phyloP scores from a whole-genome alignment of 1,284 basidiomycete species.

The Ceratobasidium sp. region DNA sequence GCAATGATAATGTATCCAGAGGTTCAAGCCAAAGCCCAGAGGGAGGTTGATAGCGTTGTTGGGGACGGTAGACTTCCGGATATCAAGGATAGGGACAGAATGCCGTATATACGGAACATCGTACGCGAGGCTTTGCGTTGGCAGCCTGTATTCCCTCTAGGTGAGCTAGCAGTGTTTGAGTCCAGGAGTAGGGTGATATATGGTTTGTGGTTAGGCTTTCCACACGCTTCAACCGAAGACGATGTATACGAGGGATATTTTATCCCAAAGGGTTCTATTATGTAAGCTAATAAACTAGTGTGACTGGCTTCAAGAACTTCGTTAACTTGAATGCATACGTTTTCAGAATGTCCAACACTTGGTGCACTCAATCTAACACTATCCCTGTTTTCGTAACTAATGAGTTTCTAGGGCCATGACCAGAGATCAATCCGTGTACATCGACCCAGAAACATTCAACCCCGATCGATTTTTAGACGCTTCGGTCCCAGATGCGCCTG shows the following conservation, averaged over 20 bases:
- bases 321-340: too few species aligned
- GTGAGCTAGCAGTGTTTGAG: background rate
- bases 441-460: conserved; percentile 50
- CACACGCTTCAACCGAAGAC: conserved; percentile 50
- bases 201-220: conserved; percentile 45
- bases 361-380: background rate
- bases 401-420: background rate
- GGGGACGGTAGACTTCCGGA: conserved; percentile 66
- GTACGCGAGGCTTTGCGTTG: conserved; percentile 69
- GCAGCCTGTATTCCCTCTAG: conserved; percentile 44
- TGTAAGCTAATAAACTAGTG: background rate
- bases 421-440: background rate
- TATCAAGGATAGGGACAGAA: conserved; percentile 60
- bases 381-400: too few species aligned
- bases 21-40: conserved; percentile 61
- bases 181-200: too few species aligned
- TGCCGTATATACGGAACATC: conserved; percentile 68
- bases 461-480: conserved; percentile 54
- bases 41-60: conserved; percentile 68
- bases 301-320: too few species aligned
- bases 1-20: conserved; percentile 61
- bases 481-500: background rate
- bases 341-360: background rate
- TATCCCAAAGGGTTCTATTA: conserved; percentile 50
- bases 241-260: conserved; percentile 51